Percentiles rank a stretch among this genome's conserved stretches.
Conservation (phyloP, 495 filamentous ascomycete species). For the Lentithecium fluviatile region DNA sequence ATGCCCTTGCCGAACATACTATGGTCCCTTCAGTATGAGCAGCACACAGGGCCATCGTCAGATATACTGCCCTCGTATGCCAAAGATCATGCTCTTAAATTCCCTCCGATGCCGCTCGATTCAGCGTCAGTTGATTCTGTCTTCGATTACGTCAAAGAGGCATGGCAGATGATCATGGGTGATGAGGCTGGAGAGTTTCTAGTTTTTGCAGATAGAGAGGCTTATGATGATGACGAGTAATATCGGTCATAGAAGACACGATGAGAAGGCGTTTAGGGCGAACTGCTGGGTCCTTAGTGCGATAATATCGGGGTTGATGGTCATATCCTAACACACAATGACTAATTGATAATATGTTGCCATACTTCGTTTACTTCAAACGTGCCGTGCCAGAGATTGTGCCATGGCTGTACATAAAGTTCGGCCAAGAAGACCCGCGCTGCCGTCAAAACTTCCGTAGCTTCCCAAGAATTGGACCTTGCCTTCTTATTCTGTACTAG, state of each 20-base stretch:
- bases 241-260: background rate
- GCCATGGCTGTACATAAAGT: too few relatives aligned
- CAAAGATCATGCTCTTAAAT: conserved; percentile 4
- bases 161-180: conserved; percentile 35
- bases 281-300: too few relatives aligned
- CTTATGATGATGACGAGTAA: conserved; percentile 31
- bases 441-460: too few relatives aligned
- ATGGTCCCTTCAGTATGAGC: conserved; percentile 34
- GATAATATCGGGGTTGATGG: too few relatives aligned
- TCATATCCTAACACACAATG: too few relatives aligned
- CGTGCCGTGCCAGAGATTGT: too few relatives aligned
- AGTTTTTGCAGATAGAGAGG: conserved; percentile 35
- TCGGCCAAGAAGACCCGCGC: too few relatives aligned
- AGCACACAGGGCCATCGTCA: background rate
- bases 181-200: conserved; percentile 31
- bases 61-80: background rate
- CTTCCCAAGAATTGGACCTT: too few relatives aligned
- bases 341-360: too few relatives aligned
- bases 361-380: too few relatives aligned
- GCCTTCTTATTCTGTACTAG: too few relatives aligned
- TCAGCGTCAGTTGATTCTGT: conserved; percentile 35
- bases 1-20: conserved; percentile 20
- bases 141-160: conserved; percentile 28
- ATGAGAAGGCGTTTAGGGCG: too few relatives aligned
- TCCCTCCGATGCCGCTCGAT: conserved; percentile 21